Conservation (phyloP, 345 rosid species). For the Eucalyptus guilfoylei region DNA sequence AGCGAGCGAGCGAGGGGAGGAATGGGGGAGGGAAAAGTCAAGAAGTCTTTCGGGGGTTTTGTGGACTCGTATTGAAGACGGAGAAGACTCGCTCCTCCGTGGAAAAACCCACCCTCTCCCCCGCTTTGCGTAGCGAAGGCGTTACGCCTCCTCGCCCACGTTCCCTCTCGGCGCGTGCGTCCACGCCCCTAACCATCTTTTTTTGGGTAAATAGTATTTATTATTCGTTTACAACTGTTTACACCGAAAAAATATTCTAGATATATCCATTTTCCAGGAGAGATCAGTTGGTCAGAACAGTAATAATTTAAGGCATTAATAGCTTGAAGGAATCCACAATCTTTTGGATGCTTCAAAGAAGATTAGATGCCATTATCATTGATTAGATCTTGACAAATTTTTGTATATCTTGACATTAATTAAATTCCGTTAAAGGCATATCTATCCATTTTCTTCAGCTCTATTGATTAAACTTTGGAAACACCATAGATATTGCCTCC, state of each 20-base stretch:
- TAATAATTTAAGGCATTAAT: neutral
- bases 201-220: neutral
- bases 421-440: neutral
- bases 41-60: neutral
- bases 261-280: neutral
- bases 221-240: neutral
- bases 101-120: neutral
- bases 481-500: neutral
- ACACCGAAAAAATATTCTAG: too few relatives aligned
- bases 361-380: fast-evolving
- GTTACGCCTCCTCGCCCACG: neutral
- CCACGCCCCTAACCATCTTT: neutral
- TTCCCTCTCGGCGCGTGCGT: neutral
- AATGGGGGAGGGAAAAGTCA: neutral
- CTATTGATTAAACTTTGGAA: neutral
- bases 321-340: too few relatives aligned
- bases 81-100: neutral
- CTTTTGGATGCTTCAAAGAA: too few relatives aligned
- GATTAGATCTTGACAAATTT: neutral
- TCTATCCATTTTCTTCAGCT: fast-evolving
- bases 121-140: neutral
- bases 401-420: neutral
- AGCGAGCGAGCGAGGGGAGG: neutral
- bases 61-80: neutral
- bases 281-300: neutral